These are phyloP conservation scores for Trichoderma asperellum DNA, from an alignment of 2,329 filamentous ascomycete species.

Conservation along the genomic window DNA sequence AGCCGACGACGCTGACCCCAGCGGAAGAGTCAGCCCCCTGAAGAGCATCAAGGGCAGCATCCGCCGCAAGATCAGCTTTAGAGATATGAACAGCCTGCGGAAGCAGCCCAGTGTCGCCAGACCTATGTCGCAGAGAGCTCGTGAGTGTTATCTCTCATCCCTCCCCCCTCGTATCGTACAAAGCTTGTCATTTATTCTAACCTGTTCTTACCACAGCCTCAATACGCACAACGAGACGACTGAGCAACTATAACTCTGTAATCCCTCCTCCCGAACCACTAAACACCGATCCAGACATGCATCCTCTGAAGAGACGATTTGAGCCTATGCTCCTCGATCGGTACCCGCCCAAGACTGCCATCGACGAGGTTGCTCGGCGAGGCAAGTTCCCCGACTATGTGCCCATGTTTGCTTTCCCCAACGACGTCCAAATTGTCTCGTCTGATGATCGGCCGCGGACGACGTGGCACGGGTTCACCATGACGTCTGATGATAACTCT, in stretches of 20 bases:
- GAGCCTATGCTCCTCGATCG: conserved; percentile 95
- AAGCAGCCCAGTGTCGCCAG: conserved; percentile 78
- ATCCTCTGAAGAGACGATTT: conserved; percentile 89
- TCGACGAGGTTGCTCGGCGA: conserved; percentile 77
- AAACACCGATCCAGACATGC: conserved; percentile 88
- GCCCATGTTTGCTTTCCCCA: conserved; percentile 98
- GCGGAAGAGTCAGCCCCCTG: conserved; percentile 59
- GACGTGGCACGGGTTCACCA: conserved; percentile 99
- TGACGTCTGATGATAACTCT: conserved; percentile 91
- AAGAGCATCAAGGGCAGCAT: conserved; percentile 79
- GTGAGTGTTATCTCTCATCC: conserved; percentile 42
- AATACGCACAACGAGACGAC: conserved; percentile 77
- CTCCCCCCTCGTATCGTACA: not conserved
- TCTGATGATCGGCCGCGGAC: conserved; percentile 90
- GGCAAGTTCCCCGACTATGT: conserved; percentile 95
- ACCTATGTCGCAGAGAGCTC: conserved; percentile 53
- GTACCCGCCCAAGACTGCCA: conserved; percentile 82
- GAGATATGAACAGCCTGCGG: conserved; percentile 94
- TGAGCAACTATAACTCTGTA: conserved; percentile 98
- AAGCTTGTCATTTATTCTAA: not conserved
- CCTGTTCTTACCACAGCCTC: conserved; percentile 51
- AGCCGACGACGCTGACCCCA: conserved; percentile 65
- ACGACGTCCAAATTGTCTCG: conserved; percentile 95
- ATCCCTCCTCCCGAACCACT: conserved; percentile 92
- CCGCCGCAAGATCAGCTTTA: conserved; percentile 86